phyloP scores from a whole-genome alignment of 306 rosid species.

The Begonia loranthoides region DNA sequence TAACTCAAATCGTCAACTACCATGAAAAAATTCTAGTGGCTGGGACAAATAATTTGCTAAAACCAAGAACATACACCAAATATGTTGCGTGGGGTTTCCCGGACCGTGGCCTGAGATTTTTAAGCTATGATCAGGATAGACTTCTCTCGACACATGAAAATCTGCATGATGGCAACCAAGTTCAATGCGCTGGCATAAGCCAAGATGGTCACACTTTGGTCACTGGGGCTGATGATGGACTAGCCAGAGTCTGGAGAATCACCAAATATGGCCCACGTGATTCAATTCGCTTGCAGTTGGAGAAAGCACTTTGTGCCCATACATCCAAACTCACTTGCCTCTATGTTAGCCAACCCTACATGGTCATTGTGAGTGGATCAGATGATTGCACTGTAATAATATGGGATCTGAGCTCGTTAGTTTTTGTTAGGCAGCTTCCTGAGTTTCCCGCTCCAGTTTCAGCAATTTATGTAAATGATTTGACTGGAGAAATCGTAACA shows the following conservation, averaged over 20 bases:
- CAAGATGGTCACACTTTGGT: conserved; percentile 87
- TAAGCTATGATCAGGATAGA: conserved; percentile 87
- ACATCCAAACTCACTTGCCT: conserved; percentile 79
- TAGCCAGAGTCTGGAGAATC: conserved; percentile 90
- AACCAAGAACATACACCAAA: conserved; percentile 87
- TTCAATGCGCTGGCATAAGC: conserved; percentile 73
- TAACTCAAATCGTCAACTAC: conserved; percentile 69
- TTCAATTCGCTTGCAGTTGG: conserved; percentile 54
- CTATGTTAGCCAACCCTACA: conserved; percentile 93
- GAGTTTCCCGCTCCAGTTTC: conserved; percentile 82
- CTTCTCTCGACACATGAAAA: conserved; percentile 96
- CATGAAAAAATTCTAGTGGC: conserved; percentile 79
- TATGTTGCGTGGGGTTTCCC: conserved; percentile 97
- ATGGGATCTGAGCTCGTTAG: conserved; percentile 97
- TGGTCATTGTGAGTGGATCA: conserved; percentile 93
- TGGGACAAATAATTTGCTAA: conserved; percentile 60
- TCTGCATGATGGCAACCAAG: conserved; percentile 84
- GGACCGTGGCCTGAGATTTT: conserved; percentile 85
- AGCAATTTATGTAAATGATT: conserved; percentile 80
- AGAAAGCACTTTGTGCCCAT: conserved; percentile 90
- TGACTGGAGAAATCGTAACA: conserved; percentile 88
- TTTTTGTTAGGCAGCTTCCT: conserved; percentile 88
- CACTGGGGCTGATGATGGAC: conserved; percentile 94
- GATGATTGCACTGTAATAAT: conserved; percentile 88
- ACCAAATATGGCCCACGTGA: conserved; percentile 54